A percentile compares a stretch with the other conserved stretches of the same genome.
These are phyloP conservation scores for Intubia oerlemansii DNA, from an alignment of 2,329 filamentous ascomycete species.

Conservation along the genomic window DNA sequence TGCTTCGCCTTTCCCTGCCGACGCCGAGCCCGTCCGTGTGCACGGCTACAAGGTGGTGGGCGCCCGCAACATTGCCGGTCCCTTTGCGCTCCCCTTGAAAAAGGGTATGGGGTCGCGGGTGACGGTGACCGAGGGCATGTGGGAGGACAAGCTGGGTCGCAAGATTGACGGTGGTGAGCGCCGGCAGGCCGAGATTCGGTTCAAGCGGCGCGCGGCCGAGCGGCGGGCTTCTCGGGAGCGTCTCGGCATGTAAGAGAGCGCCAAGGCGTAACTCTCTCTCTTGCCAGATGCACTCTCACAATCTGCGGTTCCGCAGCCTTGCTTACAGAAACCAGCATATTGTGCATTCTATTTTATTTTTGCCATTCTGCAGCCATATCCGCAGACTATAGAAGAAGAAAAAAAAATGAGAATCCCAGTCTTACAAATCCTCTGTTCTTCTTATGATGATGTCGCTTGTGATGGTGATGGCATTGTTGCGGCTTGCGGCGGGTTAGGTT, in stretches of 20 bases:
- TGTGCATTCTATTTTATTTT: neutral
- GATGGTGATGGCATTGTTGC: too few relatives aligned
- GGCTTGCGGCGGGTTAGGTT: too few relatives aligned
- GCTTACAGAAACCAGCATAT: neutral
- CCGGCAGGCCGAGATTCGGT: conserved; percentile 63
- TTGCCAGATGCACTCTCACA: too few relatives aligned
- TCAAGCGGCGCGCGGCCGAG: conserved; percentile 65
- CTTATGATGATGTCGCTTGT: too few relatives aligned
- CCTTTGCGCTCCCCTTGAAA: conserved; percentile 48
- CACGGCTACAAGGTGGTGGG: conserved; percentile 46
- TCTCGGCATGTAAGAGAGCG: too few relatives aligned
- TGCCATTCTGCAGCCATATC: neutral
- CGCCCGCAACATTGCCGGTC: conserved; percentile 50
- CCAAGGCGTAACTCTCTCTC: too few relatives aligned
- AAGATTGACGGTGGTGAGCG: conserved; percentile 97
- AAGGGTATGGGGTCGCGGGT: conserved; percentile 43
- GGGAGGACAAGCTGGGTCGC: conserved; percentile 68
- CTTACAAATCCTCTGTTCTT: too few relatives aligned
- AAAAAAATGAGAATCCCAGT: neutral
- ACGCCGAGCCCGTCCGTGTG: conserved; percentile 21
- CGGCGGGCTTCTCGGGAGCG: conserved; percentile 39
- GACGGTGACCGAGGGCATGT: conserved; percentile 64
- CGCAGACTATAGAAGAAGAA: neutral
- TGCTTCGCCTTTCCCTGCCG: neutral
- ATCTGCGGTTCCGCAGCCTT: neutral